These are phyloP conservation scores for Aspergillus cavernicola DNA, from an alignment of 495 filamentous ascomycete genomes.

Conservation along the genomic window DNA sequence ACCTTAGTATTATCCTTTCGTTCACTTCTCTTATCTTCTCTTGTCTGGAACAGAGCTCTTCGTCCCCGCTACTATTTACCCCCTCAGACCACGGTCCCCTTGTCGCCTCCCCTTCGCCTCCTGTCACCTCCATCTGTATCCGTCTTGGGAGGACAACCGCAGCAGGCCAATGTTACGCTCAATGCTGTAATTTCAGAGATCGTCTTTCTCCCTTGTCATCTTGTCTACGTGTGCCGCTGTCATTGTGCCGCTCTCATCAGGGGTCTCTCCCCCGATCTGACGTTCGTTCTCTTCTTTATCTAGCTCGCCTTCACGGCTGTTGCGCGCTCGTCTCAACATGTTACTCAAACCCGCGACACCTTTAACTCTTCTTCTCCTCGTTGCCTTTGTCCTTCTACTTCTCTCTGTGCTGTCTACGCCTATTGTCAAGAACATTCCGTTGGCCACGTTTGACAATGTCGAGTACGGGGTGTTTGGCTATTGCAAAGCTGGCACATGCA, in stretches of 20 bases:
- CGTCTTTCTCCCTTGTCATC: not conserved
- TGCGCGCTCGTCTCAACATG: constrained; percentile 31
- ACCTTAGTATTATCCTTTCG: constrained; percentile 10
- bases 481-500: constrained; percentile 65
- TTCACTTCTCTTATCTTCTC: constrained; percentile 1
- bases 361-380: constrained; percentile 76
- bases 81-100: not conserved
- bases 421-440: constrained; percentile 78
- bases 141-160: constrained; percentile 4
- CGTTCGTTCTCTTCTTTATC: not conserved
- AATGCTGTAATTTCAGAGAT: constrained; percentile 13
- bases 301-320: constrained; percentile 13
- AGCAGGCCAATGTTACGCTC: constrained; percentile 11
- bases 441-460: constrained; percentile 70
- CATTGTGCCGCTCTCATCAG: too few relatives aligned
- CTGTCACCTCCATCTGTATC: constrained; percentile 1
- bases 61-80: not conserved
- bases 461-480: constrained; percentile 94
- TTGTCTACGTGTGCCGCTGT: constrained; percentile 11
- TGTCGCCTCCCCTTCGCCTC: not conserved
- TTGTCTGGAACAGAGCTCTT: constrained; percentile 13
- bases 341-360: constrained; percentile 90
- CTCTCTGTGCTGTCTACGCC: constrained; percentile 91
- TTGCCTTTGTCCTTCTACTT: constrained; percentile 80
- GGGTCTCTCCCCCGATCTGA: constrained; percentile 2